A percentile compares a stretch with the other conserved stretches of the same genome.
phyloP scores from a whole-genome alignment of 179 eudicot species.

The Silene vulgaris region DNA sequence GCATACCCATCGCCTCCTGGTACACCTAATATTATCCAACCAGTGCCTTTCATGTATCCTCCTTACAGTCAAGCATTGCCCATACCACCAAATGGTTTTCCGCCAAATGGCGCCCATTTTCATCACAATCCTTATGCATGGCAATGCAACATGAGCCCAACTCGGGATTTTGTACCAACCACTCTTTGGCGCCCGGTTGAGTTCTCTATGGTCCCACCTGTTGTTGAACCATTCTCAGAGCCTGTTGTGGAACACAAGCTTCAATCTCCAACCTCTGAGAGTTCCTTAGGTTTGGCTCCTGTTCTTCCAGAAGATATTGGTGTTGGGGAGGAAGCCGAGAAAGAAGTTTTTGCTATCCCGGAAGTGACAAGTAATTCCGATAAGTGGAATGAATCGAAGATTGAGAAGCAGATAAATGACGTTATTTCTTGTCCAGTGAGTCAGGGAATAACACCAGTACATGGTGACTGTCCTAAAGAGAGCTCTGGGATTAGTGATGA shows the following conservation, averaged over 20 bases:
- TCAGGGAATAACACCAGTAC: constrained; percentile 16
- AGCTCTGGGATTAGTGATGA: constrained; percentile 18
- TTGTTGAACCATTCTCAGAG: constrained; percentile 53
- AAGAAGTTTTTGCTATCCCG: constrained; percentile 40
- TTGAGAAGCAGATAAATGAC: constrained; percentile 32
- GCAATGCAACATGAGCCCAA: constrained; percentile 62
- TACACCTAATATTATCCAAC: constrained; percentile 75
- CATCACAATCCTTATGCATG: constrained; percentile 74
- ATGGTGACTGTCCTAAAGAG: constrained; percentile 27
- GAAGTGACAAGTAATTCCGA: constrained; percentile 36
- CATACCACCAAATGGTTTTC: constrained; percentile 51
- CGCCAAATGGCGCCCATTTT: constrained; percentile 48
- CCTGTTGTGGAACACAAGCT: constrained; percentile 40
- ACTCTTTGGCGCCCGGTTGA: constrained; percentile 77
- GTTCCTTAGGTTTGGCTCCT: constrained; percentile 35
- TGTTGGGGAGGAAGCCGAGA: constrained; percentile 37
- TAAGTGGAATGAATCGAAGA: constrained; percentile 33
- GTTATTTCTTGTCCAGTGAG: constrained; percentile 23
- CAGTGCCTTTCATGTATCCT: constrained; percentile 77
- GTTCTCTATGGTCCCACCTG: constrained; percentile 56
- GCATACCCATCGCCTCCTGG: constrained; percentile 80
- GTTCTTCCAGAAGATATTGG: constrained; percentile 48
- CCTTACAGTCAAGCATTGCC: constrained; percentile 71
- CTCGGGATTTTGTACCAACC: constrained; percentile 48
- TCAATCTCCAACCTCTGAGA: constrained; percentile 39